A percentile compares a stretch with the other conserved stretches of the same genome.
Conservation (phyloP, 192 early-diverging fungal species). For the Backusella tarrabulga region DNA sequence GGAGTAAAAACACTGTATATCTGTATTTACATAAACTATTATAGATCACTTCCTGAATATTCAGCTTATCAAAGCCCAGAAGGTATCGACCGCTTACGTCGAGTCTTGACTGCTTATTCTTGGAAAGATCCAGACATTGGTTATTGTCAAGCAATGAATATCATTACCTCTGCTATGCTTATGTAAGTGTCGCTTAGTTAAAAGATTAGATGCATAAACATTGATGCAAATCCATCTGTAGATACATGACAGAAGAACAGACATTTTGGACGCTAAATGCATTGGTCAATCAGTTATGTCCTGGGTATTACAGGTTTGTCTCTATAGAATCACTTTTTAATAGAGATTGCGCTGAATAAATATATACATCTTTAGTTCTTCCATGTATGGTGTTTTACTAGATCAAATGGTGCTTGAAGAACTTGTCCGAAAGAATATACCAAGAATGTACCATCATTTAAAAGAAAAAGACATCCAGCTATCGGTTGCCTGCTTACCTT, state of each 20-base stretch:
- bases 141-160: slow-evolving; percentile 99
- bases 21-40: neutral
- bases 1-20: neutral
- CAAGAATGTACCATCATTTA: slow-evolving; percentile 79
- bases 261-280: slow-evolving; percentile 95
- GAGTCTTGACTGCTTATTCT: slow-evolving; percentile 86
- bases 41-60: slow-evolving; percentile 91
- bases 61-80: slow-evolving; percentile 85
- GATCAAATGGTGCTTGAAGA: slow-evolving; percentile 96
- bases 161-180: slow-evolving; percentile 92
- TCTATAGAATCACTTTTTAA: neutral
- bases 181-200: slow-evolving; percentile 48
- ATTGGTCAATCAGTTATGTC: slow-evolving; percentile 85
- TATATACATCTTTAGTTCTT: slow-evolving; percentile 50
- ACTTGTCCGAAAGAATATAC: slow-evolving; percentile 87
- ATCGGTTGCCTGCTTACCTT: slow-evolving; percentile 94
- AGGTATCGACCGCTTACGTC: slow-evolving; percentile 89
- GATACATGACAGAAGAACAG: slow-evolving; percentile 93
- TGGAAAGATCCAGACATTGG: slow-evolving; percentile 89
- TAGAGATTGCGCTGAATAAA: neutral
- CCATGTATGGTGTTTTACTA: slow-evolving; percentile 96
- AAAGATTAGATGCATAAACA: neutral
- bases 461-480: slow-evolving; percentile 90
- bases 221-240: slow-evolving; percentile 17
- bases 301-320: slow-evolving; percentile 77